Evolutionary conservation across 176 grass and related monocot genomes (phyloP).

Genomic region (Rhynchospora breviuscula): DNA sequence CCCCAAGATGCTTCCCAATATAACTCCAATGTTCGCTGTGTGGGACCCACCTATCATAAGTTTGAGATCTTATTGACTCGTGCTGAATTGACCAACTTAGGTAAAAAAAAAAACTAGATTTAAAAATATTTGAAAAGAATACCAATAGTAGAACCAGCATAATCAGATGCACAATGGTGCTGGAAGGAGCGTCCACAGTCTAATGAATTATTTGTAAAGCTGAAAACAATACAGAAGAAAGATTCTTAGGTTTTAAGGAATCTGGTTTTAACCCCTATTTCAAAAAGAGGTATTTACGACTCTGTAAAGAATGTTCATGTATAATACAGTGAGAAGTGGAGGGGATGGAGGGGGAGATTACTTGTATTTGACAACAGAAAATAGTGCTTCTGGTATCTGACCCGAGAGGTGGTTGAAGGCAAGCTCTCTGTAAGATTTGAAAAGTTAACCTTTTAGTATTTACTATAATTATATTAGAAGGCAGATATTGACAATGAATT

Average conservation of each 20-base stretch:
- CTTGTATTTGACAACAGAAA: constrained; percentile 37
- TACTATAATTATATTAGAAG: not conserved
- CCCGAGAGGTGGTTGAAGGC: constrained; percentile 43
- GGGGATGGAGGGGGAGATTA: constrained; percentile 2
- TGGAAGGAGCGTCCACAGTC: constrained; percentile 35
- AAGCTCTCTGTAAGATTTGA: constrained; percentile 27
- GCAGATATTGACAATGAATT: not conserved
- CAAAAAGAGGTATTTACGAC: not conserved
- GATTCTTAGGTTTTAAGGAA: too few relatives aligned
- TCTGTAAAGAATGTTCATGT: not conserved
- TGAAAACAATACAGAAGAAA: constrained; percentile 5
- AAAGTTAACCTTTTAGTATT: not conserved
- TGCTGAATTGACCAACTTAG: not conserved
- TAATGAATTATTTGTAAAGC: constrained; percentile 40
- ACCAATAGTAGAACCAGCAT: constrained; percentile 11
- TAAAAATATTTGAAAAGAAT: not conserved
- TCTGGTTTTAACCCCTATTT: too few relatives aligned
- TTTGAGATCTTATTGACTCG: not conserved
- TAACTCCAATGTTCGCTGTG: constrained; percentile 34
- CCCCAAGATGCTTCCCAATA: constrained; percentile 36
- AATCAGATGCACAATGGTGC: not conserved
- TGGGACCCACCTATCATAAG: constrained; percentile 20
- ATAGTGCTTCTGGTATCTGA: constrained; percentile 41
- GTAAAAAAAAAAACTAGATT: not conserved
- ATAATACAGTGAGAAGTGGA: not conserved